Conservation (phyloP, 2,329 filamentous ascomycete species). For the Parascedosporium putredinis region DNA sequence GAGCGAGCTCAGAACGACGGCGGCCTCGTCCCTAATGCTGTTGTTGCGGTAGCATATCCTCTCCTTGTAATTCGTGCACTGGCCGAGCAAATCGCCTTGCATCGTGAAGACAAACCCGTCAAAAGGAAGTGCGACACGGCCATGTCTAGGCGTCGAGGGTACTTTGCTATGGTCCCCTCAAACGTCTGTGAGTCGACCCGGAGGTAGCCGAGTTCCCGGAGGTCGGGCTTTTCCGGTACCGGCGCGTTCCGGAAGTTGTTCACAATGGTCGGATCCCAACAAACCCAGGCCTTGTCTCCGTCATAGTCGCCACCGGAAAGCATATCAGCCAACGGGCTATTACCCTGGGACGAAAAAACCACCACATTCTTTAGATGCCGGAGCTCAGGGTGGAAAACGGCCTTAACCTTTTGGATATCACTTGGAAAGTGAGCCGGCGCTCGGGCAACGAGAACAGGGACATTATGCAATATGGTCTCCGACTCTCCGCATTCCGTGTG, state of each 20-base stretch:
- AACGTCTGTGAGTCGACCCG: slow-evolving; percentile 27
- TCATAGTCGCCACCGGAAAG: slow-evolving; percentile 76
- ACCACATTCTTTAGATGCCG: slow-evolving; percentile 66
- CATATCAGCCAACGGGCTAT: slow-evolving; percentile 53
- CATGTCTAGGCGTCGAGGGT: slow-evolving; percentile 16
- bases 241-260: slow-evolving; percentile 54
- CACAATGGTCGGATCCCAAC: slow-evolving; percentile 60
- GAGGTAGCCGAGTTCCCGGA: slow-evolving; percentile 37
- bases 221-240: slow-evolving; percentile 22
- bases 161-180: slow-evolving; percentile 8
- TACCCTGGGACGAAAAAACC: slow-evolving; percentile 59
- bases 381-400: slow-evolving; percentile 47
- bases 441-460: slow-evolving; percentile 56
- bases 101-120: slow-evolving; percentile 49
- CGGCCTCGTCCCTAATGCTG: slow-evolving; percentile 32
- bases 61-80: slow-evolving; percentile 55
- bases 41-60: slow-evolving; percentile 49
- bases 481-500: slow-evolving; percentile 29
- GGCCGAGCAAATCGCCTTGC: slow-evolving; percentile 47
- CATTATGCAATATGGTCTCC: slow-evolving; percentile 24
- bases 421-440: slow-evolving; percentile 59
- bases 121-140: slow-evolving; percentile 35
- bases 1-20: slow-evolving; percentile 39
- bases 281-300: slow-evolving; percentile 68
- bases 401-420: slow-evolving; percentile 61